phyloP scores from a whole-genome alignment of 176 grass and related monocot genomes.

The Carex parvula region DNA sequence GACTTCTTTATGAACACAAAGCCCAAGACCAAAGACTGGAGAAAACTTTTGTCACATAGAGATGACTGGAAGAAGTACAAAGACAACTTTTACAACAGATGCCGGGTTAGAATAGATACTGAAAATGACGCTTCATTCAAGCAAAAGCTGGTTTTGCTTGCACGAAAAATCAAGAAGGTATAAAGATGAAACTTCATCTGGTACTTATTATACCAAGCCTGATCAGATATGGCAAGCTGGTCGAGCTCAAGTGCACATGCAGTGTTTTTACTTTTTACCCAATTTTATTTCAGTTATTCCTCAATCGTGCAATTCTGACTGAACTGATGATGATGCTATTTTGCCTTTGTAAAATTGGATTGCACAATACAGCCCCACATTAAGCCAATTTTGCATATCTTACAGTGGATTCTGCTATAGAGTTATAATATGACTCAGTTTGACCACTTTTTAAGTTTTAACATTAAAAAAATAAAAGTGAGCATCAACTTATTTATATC shows the following conservation, averaged over 20 bases:
- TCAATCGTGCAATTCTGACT: background rate
- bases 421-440: background rate
- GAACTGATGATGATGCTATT: background rate
- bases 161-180: constrained; percentile 92
- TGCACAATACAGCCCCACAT: background rate
- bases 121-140: constrained; percentile 54
- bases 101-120: constrained; percentile 35
- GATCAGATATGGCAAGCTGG: background rate
- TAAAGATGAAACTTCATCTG: constrained; percentile 6
- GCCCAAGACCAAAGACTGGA: constrained; percentile 89
- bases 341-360: background rate
- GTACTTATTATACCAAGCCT: background rate
- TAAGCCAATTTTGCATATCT: background rate
- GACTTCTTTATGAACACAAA: constrained; percentile 78
- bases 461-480: background rate
- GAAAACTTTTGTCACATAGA: constrained; percentile 79
- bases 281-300: background rate
- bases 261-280: background rate
- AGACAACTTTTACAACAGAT: constrained; percentile 52
- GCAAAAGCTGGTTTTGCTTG: constrained; percentile 70
- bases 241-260: background rate
- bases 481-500: background rate
- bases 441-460: background rate
- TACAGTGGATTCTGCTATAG: background rate
- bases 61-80: constrained; percentile 86